Conservation (phyloP, 108 stramenopile species). For the Pseudonitzschia delicatissima region DNA sequence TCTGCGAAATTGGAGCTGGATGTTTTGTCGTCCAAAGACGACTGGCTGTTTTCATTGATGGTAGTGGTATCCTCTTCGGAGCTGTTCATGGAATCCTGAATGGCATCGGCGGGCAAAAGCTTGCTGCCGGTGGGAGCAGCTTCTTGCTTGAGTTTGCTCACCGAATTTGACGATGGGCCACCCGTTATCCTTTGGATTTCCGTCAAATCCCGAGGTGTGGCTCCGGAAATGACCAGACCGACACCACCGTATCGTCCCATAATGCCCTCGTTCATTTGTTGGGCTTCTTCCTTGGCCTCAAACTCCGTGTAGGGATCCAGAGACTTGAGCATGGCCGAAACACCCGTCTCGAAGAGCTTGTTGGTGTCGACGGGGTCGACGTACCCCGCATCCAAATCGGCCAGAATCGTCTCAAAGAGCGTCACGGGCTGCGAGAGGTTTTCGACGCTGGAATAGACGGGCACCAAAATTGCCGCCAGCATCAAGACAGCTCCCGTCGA, state of each 20-base stretch:
- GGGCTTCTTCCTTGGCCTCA: conserved; percentile 74
- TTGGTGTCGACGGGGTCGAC: conserved; percentile 86
- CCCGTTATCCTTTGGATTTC: conserved; percentile 21
- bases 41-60: conserved; percentile 1
- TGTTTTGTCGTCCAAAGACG: not conserved
- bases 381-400: conserved; percentile 69
- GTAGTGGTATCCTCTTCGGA: conserved; percentile 12
- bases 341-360: conserved; percentile 89
- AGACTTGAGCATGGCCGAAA: conserved; percentile 88
- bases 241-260: conserved; percentile 91
- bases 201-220: conserved; percentile 36
- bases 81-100: conserved; percentile 30
- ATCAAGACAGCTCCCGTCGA: conserved; percentile 39
- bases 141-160: conserved; percentile 3
- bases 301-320: conserved; percentile 98
- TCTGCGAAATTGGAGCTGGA: conserved; percentile 4
- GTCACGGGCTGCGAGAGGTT: conserved; percentile 66
- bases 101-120: conserved; percentile 43
- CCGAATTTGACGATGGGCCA: not conserved
- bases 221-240: conserved; percentile 89
- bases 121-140: conserved; percentile 17
- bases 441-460: conserved; percentile 50
- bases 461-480: conserved; percentile 41
- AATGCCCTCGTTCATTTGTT: conserved; percentile 81
- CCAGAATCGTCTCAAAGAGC: conserved; percentile 81